Evolutionary conservation across 1,284 basidiomycete genomes (phyloP).

Genomic region (Rhodotorula mucilaginosa): DNA sequence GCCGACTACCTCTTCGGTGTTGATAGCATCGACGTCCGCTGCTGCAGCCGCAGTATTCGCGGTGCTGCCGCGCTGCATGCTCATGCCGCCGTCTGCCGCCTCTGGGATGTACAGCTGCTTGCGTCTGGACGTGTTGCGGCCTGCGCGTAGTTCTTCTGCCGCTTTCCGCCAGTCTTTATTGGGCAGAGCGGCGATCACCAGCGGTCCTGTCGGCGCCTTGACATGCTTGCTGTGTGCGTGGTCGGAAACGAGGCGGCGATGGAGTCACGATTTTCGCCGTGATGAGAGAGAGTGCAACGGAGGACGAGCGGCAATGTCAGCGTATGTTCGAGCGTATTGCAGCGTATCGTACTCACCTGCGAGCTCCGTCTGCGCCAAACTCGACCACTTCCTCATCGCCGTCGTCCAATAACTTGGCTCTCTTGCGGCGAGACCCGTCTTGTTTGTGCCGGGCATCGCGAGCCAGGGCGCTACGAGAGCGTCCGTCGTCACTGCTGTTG

Average conservation of each 20-base stretch:
- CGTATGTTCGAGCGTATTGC: neutral
- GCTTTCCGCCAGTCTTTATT: conserved; percentile 82
- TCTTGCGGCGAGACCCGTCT: conserved; percentile 4
- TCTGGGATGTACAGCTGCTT: conserved; percentile 53
- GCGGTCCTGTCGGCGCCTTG: conserved; percentile 55
- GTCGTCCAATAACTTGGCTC: conserved; percentile 8
- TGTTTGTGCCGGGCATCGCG: too few relatives aligned
- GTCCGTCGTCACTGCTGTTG: conserved; percentile 57
- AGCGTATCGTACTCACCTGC: conserved; percentile 1
- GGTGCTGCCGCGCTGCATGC: neutral
- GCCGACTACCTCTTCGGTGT: conserved; percentile 42
- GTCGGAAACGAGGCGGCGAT: neutral
- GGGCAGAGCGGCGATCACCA: conserved; percentile 76
- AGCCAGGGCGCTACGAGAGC: too few relatives aligned
- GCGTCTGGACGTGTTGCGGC: conserved; percentile 59
- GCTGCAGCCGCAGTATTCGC: conserved; percentile 10
- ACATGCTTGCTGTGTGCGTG: conserved; percentile 24
- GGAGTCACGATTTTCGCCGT: too few relatives aligned
- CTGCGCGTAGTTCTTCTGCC: conserved; percentile 54
- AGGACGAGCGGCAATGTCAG: neutral
- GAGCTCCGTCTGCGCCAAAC: conserved; percentile 19
- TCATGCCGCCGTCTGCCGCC: conserved; percentile 15
- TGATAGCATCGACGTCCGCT: conserved; percentile 36
- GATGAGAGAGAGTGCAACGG: conserved; percentile 19
- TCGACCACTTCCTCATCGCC: conserved; percentile 29